Conservation (phyloP, 257 asterid species). For the Petrea volubilis region DNA sequence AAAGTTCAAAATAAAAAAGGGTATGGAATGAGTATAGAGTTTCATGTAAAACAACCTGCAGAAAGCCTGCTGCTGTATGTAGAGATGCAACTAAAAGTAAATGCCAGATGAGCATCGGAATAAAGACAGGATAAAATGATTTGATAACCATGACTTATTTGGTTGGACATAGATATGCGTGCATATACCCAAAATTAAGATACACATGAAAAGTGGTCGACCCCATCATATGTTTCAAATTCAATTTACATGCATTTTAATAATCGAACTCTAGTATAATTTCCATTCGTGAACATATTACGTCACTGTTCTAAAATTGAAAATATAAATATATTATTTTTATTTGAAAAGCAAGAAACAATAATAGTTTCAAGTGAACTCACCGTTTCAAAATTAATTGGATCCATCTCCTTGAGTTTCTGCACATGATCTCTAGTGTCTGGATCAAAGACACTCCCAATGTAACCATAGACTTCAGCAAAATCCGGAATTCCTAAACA, state of each 20-base stretch:
- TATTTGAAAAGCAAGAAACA: background rate
- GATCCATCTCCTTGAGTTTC: constrained; percentile 99
- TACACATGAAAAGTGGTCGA: too few relatives aligned
- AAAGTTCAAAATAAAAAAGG: background rate
- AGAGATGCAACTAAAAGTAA: too few relatives aligned
- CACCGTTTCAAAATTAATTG: constrained; percentile 90
- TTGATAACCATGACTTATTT: too few relatives aligned
- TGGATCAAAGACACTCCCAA: constrained; percentile 95
- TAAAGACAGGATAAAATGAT: too few relatives aligned
- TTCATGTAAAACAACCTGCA: background rate
- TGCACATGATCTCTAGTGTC: constrained; percentile 67
- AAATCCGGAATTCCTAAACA: constrained; percentile 84
- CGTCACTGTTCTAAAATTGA: background rate
- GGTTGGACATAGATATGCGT: too few relatives aligned
- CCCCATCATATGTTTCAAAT: too few relatives aligned
- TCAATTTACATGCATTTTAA: too few relatives aligned
- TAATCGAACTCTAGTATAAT: background rate
- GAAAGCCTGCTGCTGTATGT: too few relatives aligned
- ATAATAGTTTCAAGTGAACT: constrained; percentile 34
- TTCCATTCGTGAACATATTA: too few relatives aligned
- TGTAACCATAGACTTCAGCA: constrained; percentile 91
- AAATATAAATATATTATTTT: background rate
- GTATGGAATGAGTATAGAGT: background rate
- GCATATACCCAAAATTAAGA: too few relatives aligned
- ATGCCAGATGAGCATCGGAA: too few relatives aligned